Conservation (phyloP, 1,139 yeast species). For the Debaryomyces nepalensis region DNA sequence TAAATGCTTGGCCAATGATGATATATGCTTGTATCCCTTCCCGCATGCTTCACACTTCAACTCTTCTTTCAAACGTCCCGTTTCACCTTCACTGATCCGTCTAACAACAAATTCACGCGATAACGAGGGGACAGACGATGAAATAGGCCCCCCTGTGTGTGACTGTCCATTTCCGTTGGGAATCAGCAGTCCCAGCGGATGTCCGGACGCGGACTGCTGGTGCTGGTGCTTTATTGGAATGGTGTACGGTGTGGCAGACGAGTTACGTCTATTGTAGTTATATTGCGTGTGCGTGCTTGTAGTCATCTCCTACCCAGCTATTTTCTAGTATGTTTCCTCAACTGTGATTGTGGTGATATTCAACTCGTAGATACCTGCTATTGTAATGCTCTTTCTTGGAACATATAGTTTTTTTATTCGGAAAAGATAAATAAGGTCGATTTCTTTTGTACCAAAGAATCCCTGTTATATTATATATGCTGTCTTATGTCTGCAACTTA, state of each 20-base stretch:
- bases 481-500: background rate
- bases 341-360: slow-evolving; percentile 1
- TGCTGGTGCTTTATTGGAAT: slow-evolving; percentile 37
- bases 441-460: background rate
- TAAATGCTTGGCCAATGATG: slow-evolving; percentile 75
- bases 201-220: slow-evolving; percentile 9
- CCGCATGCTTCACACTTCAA: slow-evolving; percentile 90
- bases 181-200: slow-evolving; percentile 4
- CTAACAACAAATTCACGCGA: slow-evolving; percentile 80
- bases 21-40: slow-evolving; percentile 84
- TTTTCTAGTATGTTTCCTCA: background rate
- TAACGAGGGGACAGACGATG: slow-evolving; percentile 52
- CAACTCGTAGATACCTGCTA: background rate
- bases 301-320: slow-evolving; percentile 24
- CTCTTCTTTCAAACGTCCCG: slow-evolving; percentile 81
- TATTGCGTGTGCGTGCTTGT: slow-evolving; percentile 35
- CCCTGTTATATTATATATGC: background rate
- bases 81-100: slow-evolving; percentile 83
- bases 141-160: slow-evolving; percentile 21
- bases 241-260: slow-evolving; percentile 39
- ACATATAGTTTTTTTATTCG: slow-evolving; percentile 5
- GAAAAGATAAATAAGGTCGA: background rate
- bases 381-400: slow-evolving; percentile 1
- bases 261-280: slow-evolving; percentile 39
- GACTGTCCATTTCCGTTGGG: background rate